Base-by-base conservation (phyloP, 768 basidiomycete genomes). In the Cystobasidium onofrii region DNA sequence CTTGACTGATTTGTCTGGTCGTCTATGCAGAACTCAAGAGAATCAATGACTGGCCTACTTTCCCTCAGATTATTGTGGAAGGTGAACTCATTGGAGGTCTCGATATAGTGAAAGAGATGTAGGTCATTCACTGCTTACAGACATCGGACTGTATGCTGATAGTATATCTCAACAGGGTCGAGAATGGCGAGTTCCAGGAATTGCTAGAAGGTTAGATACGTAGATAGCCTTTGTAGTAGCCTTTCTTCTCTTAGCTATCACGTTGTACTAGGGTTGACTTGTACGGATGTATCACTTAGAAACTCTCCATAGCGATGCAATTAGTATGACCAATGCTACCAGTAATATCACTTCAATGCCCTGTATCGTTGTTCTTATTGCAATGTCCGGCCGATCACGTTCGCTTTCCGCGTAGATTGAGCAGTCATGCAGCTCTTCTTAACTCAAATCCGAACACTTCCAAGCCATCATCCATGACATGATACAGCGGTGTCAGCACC, bases 1-100 rank as follows among this genome's bases (percentile, higher is more conserved):
- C n/a, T 57, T 13, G n/a, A 63, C 4, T 23, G n/a, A 27, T 1
- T 33, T 20, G 52, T 18, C 1, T 61, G 23, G 17, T 65, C 25
- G 25, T 34, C 10, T 75, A 34, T 4, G 41, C 75, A 81, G 79
- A 80, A 75, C 87, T 92, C 86, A 79, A 85, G 82, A 86, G 84
- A 75, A 79, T 91, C 74, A 94, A 94, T 79, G 86, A 92, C 74
- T 94, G 92, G 92, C 92, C 92, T 0, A 95, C 90, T 1, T 91
- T 86, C 83, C 90, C 90, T 1, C 90, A 92, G 79, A 83, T 95
- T 25, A 89, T 93, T 76, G 84, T 92, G 64, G 87, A 90, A 1
- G 94, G 96, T 25, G 92, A 97, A 80, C 85, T 99, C 20, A 88
- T 96, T 18, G 95, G 95, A n/a, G 95, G 95, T 2, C 82, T 98